Evolutionary conservation across 352 stramenopile species (phyloP), one percentile per base, ranked within the genome.

Genomic region (Phytophthora aleatoria): DNA sequence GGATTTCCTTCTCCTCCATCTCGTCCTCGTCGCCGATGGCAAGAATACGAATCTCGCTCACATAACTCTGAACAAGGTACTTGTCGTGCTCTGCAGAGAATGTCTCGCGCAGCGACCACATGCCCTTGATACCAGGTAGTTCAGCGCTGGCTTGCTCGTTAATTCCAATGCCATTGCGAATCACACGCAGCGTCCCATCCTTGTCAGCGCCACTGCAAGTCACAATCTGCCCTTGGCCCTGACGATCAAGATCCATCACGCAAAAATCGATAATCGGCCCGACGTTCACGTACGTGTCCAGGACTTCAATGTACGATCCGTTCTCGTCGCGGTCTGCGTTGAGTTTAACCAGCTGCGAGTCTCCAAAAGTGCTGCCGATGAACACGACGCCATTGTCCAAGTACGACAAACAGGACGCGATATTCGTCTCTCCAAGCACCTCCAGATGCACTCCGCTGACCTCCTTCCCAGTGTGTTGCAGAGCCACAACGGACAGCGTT

Each of bases 261-360:
- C 96, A 98, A 78, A 99, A 99, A 71, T 99, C 97, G 12, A 99
- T 92, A 79, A 99, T 99, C 7, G 97, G 97, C 5, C 97, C 97
- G 50, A 99, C 83, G 66, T 99, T 99, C 13, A 92, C 90, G 61
- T 99, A 99, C 55, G 96, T 97, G 73, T 99, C 97, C 48, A 99
- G 73, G 0, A 99, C 87, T 58, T 97, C 85, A 26, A 99, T 66
- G 71, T 98, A 98, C 7, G 66, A 96, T 56, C 71, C 85, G n/a
- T 81, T 67, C 20, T 92, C 82, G 54, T 96, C 89, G 2, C 74
- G 77, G 30, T 94, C 78, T 2, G 79, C 61, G 57, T 90, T 85
- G 13, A 99, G 87, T 74, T 98, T 96, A 62, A 99, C 86, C 45
- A 99, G 69, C 70, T 99, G 96, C 50, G 91, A 98, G 74, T 99